Conservation (phyloP, 768 basidiomycete genomes). For the Pleurotus djamor region DNA sequence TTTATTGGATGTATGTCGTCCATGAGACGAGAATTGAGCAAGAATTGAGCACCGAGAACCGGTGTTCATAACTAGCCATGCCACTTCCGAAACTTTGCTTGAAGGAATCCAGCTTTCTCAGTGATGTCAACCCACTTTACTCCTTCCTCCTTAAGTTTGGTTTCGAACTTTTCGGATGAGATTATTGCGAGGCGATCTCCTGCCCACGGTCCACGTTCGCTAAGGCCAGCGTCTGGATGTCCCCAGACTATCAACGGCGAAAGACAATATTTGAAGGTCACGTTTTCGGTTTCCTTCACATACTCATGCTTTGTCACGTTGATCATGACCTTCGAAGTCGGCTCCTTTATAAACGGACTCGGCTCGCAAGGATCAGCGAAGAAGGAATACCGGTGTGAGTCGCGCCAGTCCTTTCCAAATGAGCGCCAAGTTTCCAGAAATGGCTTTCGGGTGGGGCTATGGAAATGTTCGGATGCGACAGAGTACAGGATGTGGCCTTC, state of each 20-base stretch:
- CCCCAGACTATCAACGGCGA: background rate
- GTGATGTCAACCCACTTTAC: background rate
- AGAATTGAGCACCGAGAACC: no score
- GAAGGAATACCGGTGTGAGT: background rate
- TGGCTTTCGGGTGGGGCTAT: background rate
- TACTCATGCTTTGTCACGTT: background rate
- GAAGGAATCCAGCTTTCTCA: background rate
- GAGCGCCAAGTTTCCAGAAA: background rate
- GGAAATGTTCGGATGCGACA: background rate
- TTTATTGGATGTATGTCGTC: no score
- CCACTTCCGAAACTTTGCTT: background rate
- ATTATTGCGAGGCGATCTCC: background rate
- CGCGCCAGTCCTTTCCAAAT: background rate
- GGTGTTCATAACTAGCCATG: no score
- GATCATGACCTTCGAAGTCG: background rate
- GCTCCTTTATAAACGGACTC: background rate
- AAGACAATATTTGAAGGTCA: background rate
- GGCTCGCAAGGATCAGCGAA: background rate
- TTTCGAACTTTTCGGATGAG: background rate
- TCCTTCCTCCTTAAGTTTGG: background rate
- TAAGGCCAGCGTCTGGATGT: background rate
- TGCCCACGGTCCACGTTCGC: background rate
- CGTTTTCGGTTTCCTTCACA: background rate
- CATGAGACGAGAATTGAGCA: no score
- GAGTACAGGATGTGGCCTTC: background rate